phyloP scores from a whole-genome alignment of 352 stramenopile species.

The Aphanomyces invadans region DNA sequence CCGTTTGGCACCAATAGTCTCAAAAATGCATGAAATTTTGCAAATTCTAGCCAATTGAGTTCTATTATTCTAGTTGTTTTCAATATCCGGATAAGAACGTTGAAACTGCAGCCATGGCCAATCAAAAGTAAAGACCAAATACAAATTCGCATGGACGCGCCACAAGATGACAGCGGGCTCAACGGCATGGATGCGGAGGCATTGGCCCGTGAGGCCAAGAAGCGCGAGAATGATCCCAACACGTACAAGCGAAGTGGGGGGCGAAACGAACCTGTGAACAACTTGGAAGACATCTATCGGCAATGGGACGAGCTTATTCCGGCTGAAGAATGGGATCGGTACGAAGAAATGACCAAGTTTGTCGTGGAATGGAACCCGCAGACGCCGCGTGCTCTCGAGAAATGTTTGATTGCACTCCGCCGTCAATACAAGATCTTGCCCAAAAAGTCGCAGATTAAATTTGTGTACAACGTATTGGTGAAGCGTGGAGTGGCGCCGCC shows the following conservation, averaged over 20 bases:
- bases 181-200: slow-evolving; percentile 19
- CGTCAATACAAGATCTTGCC: slow-evolving; percentile 83
- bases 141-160: neutral
- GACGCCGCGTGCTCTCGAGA: slow-evolving; percentile 73
- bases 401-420: slow-evolving; percentile 73
- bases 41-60: no score
- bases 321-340: slow-evolving; percentile 51
- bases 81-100: slow-evolving; percentile 8
- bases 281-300: slow-evolving; percentile 82
- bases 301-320: slow-evolving; percentile 80
- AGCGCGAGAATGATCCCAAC: slow-evolving; percentile 58
- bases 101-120: neutral
- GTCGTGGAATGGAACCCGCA: slow-evolving; percentile 65
- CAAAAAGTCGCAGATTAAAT: slow-evolving; percentile 89
- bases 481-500: slow-evolving; percentile 44
- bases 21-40: no score
- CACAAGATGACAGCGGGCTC: neutral
- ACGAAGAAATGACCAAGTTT: slow-evolving; percentile 74
- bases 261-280: slow-evolving; percentile 70
- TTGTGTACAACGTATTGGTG: slow-evolving; percentile 68
- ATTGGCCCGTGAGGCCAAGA: slow-evolving; percentile 23
- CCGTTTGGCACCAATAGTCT: no score
- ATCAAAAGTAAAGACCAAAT: slow-evolving; percentile 6
- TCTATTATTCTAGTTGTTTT: no score
- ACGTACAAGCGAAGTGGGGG: slow-evolving; percentile 83